phyloP scores from a whole-genome alignment of 257 asterid genomes.

The Petrea volubilis region DNA sequence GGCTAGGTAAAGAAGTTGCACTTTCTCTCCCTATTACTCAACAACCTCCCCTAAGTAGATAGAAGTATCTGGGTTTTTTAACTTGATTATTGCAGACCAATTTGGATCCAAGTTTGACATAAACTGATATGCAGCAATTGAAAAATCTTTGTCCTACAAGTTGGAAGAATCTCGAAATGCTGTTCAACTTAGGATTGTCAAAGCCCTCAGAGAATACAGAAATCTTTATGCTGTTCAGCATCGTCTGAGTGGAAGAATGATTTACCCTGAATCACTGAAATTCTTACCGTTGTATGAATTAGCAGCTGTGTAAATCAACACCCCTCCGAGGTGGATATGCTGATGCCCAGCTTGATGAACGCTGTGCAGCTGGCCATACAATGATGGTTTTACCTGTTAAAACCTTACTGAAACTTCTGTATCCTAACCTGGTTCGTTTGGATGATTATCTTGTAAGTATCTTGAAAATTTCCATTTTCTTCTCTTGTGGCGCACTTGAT shows the following conservation, averaged over 20 bases:
- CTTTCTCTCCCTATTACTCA: constrained; percentile 1
- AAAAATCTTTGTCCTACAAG: constrained; percentile 77
- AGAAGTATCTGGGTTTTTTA: neutral
- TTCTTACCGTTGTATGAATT: constrained; percentile 62
- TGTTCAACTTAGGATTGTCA: constrained; percentile 66
- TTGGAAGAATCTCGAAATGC: constrained; percentile 82
- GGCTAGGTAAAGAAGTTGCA: constrained; percentile 60
- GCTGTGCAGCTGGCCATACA: constrained; percentile 62
- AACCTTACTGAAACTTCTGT: constrained; percentile 66
- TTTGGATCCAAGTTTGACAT: constrained; percentile 5
- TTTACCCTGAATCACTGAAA: constrained; percentile 80
- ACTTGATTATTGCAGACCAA: constrained; percentile 10
- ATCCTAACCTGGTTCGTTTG: constrained; percentile 60
- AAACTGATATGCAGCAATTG: constrained; percentile 66
- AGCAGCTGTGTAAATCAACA: constrained; percentile 65
- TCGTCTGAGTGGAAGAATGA: constrained; percentile 75
- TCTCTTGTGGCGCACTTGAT: neutral
- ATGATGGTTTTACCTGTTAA: constrained; percentile 74
- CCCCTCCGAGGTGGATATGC: constrained; percentile 85
- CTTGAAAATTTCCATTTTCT: constrained; percentile 3
- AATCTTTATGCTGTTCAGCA: constrained; percentile 89
- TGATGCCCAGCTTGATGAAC: constrained; percentile 71
- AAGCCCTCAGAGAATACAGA: constrained; percentile 87
- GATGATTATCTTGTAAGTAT: constrained; percentile 55
- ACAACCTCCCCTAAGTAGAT: neutral